Conservation (phyloP, 2,329 filamentous ascomycete genomes). For the Neofusicoccum ribis region DNA sequence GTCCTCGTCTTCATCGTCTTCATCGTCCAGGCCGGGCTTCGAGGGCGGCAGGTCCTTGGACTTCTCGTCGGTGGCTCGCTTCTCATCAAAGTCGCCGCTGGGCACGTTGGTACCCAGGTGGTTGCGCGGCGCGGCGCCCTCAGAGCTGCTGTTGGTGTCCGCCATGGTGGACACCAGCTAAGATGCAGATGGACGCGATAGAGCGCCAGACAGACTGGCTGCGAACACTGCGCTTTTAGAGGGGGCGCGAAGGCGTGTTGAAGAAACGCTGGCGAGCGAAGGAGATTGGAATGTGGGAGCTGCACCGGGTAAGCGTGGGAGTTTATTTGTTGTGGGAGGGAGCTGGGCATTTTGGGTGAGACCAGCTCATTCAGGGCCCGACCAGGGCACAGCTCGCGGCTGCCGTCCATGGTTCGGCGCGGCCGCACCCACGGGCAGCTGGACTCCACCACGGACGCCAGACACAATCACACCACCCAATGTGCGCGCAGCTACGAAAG, state of each 20-base stretch:
- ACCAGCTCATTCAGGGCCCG: neutral
- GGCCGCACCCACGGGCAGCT: neutral
- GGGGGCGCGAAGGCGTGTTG: neutral
- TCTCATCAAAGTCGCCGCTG: conserved; percentile 31
- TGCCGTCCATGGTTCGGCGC: neutral
- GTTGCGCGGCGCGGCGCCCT: conserved; percentile 24
- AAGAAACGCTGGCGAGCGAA: neutral
- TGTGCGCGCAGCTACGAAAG: neutral
- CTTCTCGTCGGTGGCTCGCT: conserved; percentile 24
- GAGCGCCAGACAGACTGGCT: neutral
- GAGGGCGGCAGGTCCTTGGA: conserved; percentile 26
- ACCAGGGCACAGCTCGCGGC: neutral
- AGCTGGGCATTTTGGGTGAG: conserved; percentile 4
- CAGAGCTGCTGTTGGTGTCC: conserved; percentile 16
- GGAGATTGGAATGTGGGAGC: neutral
- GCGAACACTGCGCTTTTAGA: neutral
- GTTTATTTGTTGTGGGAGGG: neutral
- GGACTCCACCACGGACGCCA: too few relatives aligned
- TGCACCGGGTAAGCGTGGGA: neutral
- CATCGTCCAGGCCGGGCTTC: conserved; percentile 41
- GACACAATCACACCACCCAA: too few relatives aligned
- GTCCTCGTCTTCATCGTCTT: conserved; percentile 75
- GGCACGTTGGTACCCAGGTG: conserved; percentile 29
- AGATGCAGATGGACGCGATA: conserved; percentile 10
- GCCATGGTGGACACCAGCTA: conserved; percentile 15